Evolutionary conservation across 2,329 filamentous ascomycete genomes (phyloP).

Genomic region (Colletotrichum sp.): DNA sequence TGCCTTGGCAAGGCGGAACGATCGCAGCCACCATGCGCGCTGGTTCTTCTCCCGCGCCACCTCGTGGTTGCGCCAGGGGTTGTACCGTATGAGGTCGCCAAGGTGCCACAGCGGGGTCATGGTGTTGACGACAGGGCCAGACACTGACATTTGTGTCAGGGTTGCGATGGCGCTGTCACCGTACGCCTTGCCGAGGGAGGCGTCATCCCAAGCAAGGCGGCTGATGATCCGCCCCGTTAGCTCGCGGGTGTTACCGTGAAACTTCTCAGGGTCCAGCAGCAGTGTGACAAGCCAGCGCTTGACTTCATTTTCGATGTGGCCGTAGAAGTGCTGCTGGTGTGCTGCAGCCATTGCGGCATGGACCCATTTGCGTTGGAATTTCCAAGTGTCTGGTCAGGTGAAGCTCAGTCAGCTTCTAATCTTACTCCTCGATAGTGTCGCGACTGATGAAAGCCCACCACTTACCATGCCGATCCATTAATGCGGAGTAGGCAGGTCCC

Average conservation of each 20-base stretch:
- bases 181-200: conserved; percentile 48
- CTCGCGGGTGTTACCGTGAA: conserved; percentile 51
- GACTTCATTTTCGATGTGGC: conserved; percentile 52
- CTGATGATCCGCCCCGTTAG: conserved; percentile 57
- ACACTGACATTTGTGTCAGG: conserved; percentile 57
- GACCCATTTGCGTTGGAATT: conserved; percentile 54
- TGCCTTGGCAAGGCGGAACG: conserved; percentile 44
- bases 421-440: not conserved
- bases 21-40: conserved; percentile 50
- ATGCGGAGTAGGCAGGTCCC: conserved; percentile 50
- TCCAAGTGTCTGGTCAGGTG: conserved; percentile 46
- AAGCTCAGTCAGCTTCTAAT: not conserved
- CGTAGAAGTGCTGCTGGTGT: conserved; percentile 48
- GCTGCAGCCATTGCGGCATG: conserved; percentile 52
- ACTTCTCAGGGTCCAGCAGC: conserved; percentile 49
- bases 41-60: conserved; percentile 46
- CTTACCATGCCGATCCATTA: conserved; percentile 56
- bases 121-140: conserved; percentile 55
- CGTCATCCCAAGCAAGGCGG: conserved; percentile 54
- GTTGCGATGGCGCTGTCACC: conserved; percentile 52
- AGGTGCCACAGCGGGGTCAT: conserved; percentile 53
- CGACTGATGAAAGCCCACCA: not conserved
- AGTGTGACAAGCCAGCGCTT: conserved; percentile 50
- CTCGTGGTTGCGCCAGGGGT: conserved; percentile 55
- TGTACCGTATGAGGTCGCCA: conserved; percentile 40